These are phyloP conservation scores for Neonectria punicea DNA, from an alignment of 2,329 filamentous ascomycete genomes.

Conservation along the genomic window DNA sequence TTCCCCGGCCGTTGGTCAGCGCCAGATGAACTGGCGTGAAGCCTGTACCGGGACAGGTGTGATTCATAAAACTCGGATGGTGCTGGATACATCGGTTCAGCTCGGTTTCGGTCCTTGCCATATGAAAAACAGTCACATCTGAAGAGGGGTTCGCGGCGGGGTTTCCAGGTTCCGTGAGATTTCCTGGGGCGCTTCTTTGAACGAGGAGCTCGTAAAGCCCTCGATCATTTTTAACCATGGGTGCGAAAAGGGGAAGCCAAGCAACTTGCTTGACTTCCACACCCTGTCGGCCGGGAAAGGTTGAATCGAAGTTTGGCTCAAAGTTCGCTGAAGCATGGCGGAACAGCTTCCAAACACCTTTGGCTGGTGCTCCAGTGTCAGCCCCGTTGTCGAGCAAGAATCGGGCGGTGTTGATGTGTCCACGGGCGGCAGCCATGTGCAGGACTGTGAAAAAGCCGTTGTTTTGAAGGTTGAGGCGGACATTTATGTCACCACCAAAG, in stretches of 20 bases:
- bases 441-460: neutral
- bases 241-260: neutral
- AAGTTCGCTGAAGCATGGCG: neutral
- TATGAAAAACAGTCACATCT: neutral
- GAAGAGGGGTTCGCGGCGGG: no score
- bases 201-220: neutral
- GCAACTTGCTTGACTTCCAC: fast-evolving
- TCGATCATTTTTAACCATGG: neutral
- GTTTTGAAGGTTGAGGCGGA: neutral
- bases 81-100: neutral
- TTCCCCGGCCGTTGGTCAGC: neutral
- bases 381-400: neutral
- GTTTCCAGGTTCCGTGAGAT: neutral
- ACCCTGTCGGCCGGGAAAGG: neutral
- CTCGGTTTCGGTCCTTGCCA: neutral
- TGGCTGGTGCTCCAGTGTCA: neutral
- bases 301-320: no score
- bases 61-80: no score
- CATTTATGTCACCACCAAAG: neutral
- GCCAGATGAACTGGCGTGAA: neutral
- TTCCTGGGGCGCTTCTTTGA: neutral
- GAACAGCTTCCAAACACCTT: neutral
- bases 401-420: neutral
- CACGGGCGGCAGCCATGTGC: neutral
- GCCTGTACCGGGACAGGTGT: neutral